phyloP scores from a whole-genome alignment of 139 green algal genomes.

The Coccomyxa sp. region DNA sequence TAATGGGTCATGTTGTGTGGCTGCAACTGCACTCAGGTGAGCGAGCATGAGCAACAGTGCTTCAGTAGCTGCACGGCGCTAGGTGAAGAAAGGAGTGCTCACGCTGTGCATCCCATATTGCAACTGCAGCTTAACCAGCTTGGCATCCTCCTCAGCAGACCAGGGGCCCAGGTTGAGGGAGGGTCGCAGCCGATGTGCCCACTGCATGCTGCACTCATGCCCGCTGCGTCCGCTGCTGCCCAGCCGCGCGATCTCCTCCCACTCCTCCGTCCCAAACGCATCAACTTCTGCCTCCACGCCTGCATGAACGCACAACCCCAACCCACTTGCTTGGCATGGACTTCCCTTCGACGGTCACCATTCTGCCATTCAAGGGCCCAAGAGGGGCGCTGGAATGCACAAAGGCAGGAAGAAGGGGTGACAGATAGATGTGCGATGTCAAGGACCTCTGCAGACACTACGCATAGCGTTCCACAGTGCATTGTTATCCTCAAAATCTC shows the following conservation, averaged over 20 bases:
- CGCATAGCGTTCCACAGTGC: too few relatives aligned
- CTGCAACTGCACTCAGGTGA: too few relatives aligned
- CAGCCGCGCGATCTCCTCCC: background rate
- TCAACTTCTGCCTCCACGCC: constrained; percentile 1
- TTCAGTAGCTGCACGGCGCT: too few relatives aligned
- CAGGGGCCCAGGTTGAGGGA: constrained; percentile 1
- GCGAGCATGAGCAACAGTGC: too few relatives aligned
- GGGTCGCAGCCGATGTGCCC: constrained; percentile 2
- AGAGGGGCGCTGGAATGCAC: too few relatives aligned
- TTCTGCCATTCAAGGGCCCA: background rate
- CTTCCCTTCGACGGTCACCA: background rate
- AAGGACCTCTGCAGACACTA: too few relatives aligned
- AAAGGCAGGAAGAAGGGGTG: too few relatives aligned
- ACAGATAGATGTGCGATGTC: too few relatives aligned
- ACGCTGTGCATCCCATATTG: too few relatives aligned
- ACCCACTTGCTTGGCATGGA: background rate
- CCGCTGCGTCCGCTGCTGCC: background rate
- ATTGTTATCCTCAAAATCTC: too few relatives aligned
- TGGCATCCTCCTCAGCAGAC: constrained; percentile 12
- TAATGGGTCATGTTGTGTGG: too few relatives aligned
- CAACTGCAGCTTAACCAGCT: background rate
- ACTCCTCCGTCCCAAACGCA: background rate
- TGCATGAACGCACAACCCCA: background rate
- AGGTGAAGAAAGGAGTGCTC: too few relatives aligned
- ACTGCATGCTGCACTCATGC: constrained; percentile 4